Base-by-base conservation (phyloP, 1,284 basidiomycete genomes). In the Trametes polyzona region DNA sequence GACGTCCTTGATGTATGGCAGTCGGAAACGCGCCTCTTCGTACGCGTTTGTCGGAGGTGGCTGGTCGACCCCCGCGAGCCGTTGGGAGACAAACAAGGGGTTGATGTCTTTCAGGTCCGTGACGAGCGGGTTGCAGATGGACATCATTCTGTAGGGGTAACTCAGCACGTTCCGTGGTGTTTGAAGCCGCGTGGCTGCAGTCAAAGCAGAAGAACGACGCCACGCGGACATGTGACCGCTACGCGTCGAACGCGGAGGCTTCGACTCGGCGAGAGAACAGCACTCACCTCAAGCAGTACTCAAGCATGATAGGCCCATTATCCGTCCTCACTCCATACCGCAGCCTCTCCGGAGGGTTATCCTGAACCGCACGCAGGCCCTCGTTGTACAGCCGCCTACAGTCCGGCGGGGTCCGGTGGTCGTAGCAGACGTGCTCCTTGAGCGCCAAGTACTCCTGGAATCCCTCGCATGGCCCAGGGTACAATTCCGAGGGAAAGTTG, bases 291-390 rank as follows among this genome's bases (percentile, higher is more conserved):
- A 56, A 6, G 27, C 41, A 50, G 30, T 32, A 50, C 33, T 56
- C 54, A 9, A 56, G 33, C 54, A 56, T 50, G 4, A 56, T 9
- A 6, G 54, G 54, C n/a, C 35, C 54, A 9, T 56, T 48, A 1
- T 46, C 49, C 9, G 32, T 6, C 19, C 24, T 10, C 9, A 50
- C 6, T 2, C 54, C 54, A 26, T 41, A 40, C 11, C 23, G 35
- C 5, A 56, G 19, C 4, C 42, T 40, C 10, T 32, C 27, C 3
- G 26, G 30, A 6, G 41, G 21, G n/a, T 50, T 24, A 2, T 44
- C 36, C n/a, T 33, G 29, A 5, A 50, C 42, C 40, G 33, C 23
- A 10, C n/a, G 33, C 42, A 30, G 33, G 2, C 47, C 41, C 10
- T 50, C 41, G n/a, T n/a, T 7, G 21, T 50, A 56, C 17, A 50